Base-by-base conservation (phyloP, 805 yeast species). In the Priceomyces castillae region DNA sequence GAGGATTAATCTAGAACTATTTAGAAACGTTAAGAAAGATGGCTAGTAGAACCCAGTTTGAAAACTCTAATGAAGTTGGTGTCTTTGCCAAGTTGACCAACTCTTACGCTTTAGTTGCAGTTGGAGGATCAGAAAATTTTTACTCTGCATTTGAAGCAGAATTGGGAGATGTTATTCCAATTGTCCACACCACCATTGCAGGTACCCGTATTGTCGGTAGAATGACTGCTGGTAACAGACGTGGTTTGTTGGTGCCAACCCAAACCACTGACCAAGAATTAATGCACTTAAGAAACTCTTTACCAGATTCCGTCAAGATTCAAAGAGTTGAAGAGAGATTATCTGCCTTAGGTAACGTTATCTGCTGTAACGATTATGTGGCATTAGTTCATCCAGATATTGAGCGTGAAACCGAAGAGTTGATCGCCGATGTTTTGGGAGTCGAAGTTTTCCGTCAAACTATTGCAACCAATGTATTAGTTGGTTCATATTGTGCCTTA, bases 401-500 rank as follows among this genome's bases (percentile, higher is more conserved):
- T 53, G 99, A 94, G 75, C 84, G 99, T 65, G 99, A 94, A 71
- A 94, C 99, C 41, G 99, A 94, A 73, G 99, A 94, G 73, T 74
- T 94, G 56, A 94, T 94, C 62, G 96, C 98, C 37, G 99, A 94
- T 67, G 97, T 90, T 12, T 77, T 94, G 46, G 99, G 99, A 47
- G 99, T 94, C 42, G 99, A 94, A 71, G 99, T 94, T 37, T 94
- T 94, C 79, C 85, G 98, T 74, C 99, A 94, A 71, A 94, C 99
- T 38, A 90, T 94, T 57, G 97, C 99, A 11, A 97, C 97, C 55
- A 92, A 94, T 68, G 97, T 94, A 46, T 77, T 94, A 48, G 99
- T 94, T 42, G 99, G 99, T 45, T 86, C 96, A 5, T 94, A 94
- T 72, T 92, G 98, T 69, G 71, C 96, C 18, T 76, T 94, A 54